Base-by-base conservation (phyloP, 257 asterid species). In the Solanum dulcamara region DNA sequence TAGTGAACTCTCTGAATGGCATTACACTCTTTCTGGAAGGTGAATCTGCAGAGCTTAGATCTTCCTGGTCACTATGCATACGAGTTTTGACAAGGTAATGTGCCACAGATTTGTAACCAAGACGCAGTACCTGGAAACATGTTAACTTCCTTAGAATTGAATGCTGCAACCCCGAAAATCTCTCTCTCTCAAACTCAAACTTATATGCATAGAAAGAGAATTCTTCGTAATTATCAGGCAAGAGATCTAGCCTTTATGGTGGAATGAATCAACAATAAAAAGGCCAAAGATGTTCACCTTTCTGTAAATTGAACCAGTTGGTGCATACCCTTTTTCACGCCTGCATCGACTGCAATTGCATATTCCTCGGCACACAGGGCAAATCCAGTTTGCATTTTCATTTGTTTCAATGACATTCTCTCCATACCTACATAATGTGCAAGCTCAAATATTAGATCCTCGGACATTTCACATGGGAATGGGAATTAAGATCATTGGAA, bases 321-420 rank as follows among this genome's bases (percentile, higher is more conserved):
- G 93, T 28, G 53, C 87, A 94, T 93, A 92, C 81, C 98, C 97
- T 83, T 90, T 92, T 11, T 22, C 87, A 86, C 91, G 74, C 83
- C 98, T 88, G 88, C 98, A 94, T 70, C 90, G 91, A 84, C 93
- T 94, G 88, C 97, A 94, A 84, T 94, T 94, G 91, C 98, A 94
- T 88, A 94, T 90, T 83, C 93, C 98, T 66, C 97, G 93, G 83
- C 98, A 94, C 18, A 80, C 92, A 1, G 97, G 97, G 89, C 98
- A 94, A 48, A 89, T 83, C 98, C 98, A 94, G 35, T 88, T 86
- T 28, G 90, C 85, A 11, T 91, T 92, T 85, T 88, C 80, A 85
- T 90, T 94, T 83, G 84, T 95, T 87, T 94, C 98, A 10, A 55
- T 33, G 40, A 94, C 91, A 60, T 94, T 91, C 91, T 94, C 98